Conservation (phyloP, 441 rosid genomes). For the Corymbia citriodora region DNA sequence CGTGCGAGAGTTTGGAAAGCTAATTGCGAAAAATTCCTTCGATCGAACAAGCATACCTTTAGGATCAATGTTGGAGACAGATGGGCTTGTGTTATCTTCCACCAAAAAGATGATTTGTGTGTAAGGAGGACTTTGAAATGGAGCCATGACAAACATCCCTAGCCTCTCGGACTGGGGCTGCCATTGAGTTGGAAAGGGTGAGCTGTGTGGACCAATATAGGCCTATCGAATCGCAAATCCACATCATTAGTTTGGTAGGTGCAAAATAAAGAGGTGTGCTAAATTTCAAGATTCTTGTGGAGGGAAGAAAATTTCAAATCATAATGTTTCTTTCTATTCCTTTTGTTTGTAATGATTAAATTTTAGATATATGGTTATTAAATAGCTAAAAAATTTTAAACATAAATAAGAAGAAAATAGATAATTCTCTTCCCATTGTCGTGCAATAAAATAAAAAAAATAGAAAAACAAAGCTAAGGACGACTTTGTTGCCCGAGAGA, state of each 20-base stretch:
- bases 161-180: background rate
- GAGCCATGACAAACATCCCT: background rate
- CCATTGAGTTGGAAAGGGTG: background rate
- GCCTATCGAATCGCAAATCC: background rate
- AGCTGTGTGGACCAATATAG: background rate
- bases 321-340: background rate
- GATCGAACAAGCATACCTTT: background rate
- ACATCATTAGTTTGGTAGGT: background rate
- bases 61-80: background rate
- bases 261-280: background rate
- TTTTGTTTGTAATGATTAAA: background rate
- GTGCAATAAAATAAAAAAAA: background rate
- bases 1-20: accelerated
- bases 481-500: background rate
- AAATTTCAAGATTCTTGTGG: background rate
- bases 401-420: background rate
- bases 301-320: background rate
- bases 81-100: background rate
- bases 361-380: background rate
- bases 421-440: background rate
- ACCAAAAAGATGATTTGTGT: background rate
- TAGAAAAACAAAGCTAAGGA: background rate
- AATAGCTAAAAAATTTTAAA: background rate
- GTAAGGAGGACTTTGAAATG: background rate
- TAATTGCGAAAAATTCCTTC: too few species aligned